Conservation (phyloP, 371 early-diverging fungal genomes). For the Mucor irregularis region DNA sequence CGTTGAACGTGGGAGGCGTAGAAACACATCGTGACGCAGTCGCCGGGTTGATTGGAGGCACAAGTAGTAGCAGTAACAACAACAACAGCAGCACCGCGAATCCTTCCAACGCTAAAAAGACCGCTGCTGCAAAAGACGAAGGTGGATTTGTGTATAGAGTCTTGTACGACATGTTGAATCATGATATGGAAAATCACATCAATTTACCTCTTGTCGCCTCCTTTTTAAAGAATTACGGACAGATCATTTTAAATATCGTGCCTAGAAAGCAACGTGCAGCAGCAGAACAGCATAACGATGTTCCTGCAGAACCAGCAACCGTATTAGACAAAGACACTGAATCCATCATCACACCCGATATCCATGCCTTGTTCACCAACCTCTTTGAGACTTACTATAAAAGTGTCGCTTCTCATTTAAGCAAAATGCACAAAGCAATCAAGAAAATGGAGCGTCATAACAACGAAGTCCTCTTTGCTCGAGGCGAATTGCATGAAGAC, state of each 20-base stretch:
- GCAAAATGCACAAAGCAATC: conserved; percentile 75
- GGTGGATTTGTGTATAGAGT: conserved; percentile 37
- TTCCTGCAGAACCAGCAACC: conserved; percentile 34
- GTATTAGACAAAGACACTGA: conserved; percentile 1
- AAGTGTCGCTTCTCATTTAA: conserved; percentile 62
- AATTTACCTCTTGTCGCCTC: conserved; percentile 78
- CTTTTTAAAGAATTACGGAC: conserved; percentile 74
- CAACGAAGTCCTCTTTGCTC: conserved; percentile 77
- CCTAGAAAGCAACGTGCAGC: conserved; percentile 56
- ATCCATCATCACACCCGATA: conserved; percentile 47
- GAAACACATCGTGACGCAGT: conserved; percentile 57
- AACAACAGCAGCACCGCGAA: background rate
- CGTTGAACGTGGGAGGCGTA: conserved; percentile 51
- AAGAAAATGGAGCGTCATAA: conserved; percentile 76
- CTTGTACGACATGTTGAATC: conserved; percentile 43
- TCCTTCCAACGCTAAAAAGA: conserved; percentile 11
- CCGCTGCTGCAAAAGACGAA: conserved; percentile 18
- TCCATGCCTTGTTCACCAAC: conserved; percentile 53
- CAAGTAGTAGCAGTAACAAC: no score
- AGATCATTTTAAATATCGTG: conserved; percentile 52
- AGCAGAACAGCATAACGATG: conserved; percentile 30
- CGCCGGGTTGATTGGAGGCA: conserved; percentile 49
- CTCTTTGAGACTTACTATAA: conserved; percentile 73
- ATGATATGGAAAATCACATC: conserved; percentile 55
- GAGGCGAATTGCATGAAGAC: conserved; percentile 85